phyloP scores from a whole-genome alignment of 106 monocot genomes.

The Posidonia australis region DNA sequence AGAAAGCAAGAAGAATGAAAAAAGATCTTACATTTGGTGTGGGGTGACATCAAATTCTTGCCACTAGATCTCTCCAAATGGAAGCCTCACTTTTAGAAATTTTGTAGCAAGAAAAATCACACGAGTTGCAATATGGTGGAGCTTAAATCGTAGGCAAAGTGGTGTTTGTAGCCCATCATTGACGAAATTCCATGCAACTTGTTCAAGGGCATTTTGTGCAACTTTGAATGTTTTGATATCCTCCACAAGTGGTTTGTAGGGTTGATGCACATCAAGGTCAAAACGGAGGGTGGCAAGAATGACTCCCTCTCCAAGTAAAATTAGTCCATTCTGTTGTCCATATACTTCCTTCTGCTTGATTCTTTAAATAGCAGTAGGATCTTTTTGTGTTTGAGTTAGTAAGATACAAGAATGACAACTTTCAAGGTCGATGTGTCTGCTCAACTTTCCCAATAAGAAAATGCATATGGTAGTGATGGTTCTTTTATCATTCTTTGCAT shows the following conservation, averaged over 20 bases:
- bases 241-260: slow-evolving; percentile 83
- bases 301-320: slow-evolving; percentile 71
- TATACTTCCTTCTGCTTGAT: slow-evolving; percentile 92
- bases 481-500: slow-evolving; percentile 65
- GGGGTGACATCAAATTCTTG: slow-evolving; percentile 98
- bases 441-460: slow-evolving; percentile 95
- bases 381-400: slow-evolving; percentile 87
- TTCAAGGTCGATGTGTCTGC: slow-evolving; percentile 81
- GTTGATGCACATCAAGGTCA: slow-evolving; percentile 78
- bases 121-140: slow-evolving; percentile 95
- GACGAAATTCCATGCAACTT: slow-evolving; percentile 99
- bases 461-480: slow-evolving; percentile 95
- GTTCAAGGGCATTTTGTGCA: slow-evolving; percentile 85
- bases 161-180: slow-evolving; percentile 96
- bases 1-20: slow-evolving; percentile 7
- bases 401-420: slow-evolving; percentile 82
- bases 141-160: slow-evolving; percentile 90
- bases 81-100: slow-evolving; percentile 93
- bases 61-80: slow-evolving; percentile 92
- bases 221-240: slow-evolving; percentile 94
- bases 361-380: slow-evolving; percentile 70
- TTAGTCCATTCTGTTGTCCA: slow-evolving; percentile 84
- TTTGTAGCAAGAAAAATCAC: slow-evolving; percentile 95
- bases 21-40: slow-evolving; percentile 53
- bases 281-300: slow-evolving; percentile 87